A percentile compares a stretch with the other conserved stretches of the same genome.
Evolutionary conservation across 257 asterid genomes (phyloP).

Genomic region (Coffea eugenioides): DNA sequence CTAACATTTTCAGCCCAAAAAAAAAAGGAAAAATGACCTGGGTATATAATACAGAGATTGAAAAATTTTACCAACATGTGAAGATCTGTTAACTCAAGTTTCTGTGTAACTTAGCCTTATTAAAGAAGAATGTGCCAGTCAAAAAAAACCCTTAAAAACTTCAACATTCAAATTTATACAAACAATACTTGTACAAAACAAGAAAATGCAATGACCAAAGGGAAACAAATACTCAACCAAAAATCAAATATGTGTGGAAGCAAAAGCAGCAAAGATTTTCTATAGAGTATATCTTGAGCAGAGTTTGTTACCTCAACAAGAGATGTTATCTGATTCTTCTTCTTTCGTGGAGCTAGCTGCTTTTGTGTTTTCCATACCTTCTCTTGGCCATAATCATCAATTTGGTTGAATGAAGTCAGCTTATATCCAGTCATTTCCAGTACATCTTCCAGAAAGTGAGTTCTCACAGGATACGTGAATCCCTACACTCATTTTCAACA

Average conservation of each 20-base stretch:
- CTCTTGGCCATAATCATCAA: conserved; percentile 97
- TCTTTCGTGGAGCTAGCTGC: conserved; percentile 81
- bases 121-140: not conserved
- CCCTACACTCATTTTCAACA: conserved; percentile 52
- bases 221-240: not conserved
- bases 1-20: not conserved
- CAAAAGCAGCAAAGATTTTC: conserved; percentile 3
- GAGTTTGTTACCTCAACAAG: conserved; percentile 76
- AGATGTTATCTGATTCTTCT: conserved; percentile 81
- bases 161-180: not conserved
- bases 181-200: not conserved
- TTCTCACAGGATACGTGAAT: conserved; percentile 89
- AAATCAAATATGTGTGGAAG: conserved; percentile 6
- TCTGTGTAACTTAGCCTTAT: not conserved
- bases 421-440: conserved; percentile 90
- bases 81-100: not conserved
- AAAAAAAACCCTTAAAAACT: not conserved
- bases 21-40: too few relatives aligned
- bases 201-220: not conserved
- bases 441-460: conserved; percentile 87
- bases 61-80: not conserved
- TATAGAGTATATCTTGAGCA: not conserved
- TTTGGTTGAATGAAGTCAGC: conserved; percentile 89
- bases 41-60: not conserved
- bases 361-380: conserved; percentile 96